phyloP scores from a whole-genome alignment of 345 rosid genomes.

The thale cress (Arabidopsis thaliana) region TAIR10.1 NC_003076.8:21413501-21414000 shows the following conservation, averaged over 20 bases:
- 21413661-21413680: conserved; percentile 36
- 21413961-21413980: conserved; percentile 99
- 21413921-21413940: conserved; percentile 88
- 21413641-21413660: conserved; percentile 23
- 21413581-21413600: neutral
- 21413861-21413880: conserved; percentile 93
- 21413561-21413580: neutral
- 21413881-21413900: conserved; percentile 93
- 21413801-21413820: conserved; percentile 79
- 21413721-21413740: conserved; percentile 79
- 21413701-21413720: conserved; percentile 52
- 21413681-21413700: conserved; percentile 24
- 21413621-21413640: conserved; percentile 27
- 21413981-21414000: conserved; percentile 93
- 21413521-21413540: neutral
- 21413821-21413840: conserved; percentile 85
- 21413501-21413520: neutral
- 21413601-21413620: neutral
- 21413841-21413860: conserved; percentile 95
- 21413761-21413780: conserved; percentile 93
- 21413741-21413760: conserved; percentile 90
- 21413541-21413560: neutral
- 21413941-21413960: conserved; percentile 77
- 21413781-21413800: conserved; percentile 96
- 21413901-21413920: conserved; percentile 76